Percentiles rank a stretch among this genome's conserved stretches.
Evolutionary conservation across 2,329 filamentous ascomycete genomes (phyloP).

Genomic region (Aspergillus texensis): DNA sequence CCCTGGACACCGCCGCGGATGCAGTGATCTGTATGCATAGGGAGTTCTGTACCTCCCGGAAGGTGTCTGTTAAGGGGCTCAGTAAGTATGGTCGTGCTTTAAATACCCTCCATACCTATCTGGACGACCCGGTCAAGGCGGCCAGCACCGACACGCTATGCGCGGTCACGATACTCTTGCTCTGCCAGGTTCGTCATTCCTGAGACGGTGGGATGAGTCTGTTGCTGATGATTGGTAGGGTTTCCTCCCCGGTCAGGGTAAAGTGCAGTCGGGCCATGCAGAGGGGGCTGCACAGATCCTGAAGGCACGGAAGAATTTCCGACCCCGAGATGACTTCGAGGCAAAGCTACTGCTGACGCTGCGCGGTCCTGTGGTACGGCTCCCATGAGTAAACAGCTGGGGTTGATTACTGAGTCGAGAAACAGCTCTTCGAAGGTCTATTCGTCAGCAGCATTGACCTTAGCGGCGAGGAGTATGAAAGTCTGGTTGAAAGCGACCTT

Average conservation of each 20-base stretch:
- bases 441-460: conserved; percentile 39
- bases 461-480: conserved; percentile 35
- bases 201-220: too few species aligned
- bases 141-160: conserved; percentile 37
- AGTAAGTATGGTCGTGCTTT: conserved; percentile 37
- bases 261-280: conserved; percentile 29
- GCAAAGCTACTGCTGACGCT: conserved; percentile 36
- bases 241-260: not conserved
- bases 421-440: conserved; percentile 40
- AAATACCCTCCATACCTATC: conserved; percentile 27
- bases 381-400: not conserved
- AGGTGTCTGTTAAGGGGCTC: conserved; percentile 24
- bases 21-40: conserved; percentile 33
- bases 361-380: conserved; percentile 39
- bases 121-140: conserved; percentile 37
- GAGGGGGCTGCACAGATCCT: conserved; percentile 41
- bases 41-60: conserved; percentile 25
- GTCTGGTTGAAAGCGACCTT: conserved; percentile 34
- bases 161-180: conserved; percentile 40
- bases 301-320: conserved; percentile 33
- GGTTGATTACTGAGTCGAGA: not conserved
- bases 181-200: conserved; percentile 28
- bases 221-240: not conserved
- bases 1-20: conserved; percentile 47
- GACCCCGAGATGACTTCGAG: conserved; percentile 39